Evolutionary conservation across 768 basidiomycete genomes (phyloP).

Genomic region (Clitopilus passeckerianus): DNA sequence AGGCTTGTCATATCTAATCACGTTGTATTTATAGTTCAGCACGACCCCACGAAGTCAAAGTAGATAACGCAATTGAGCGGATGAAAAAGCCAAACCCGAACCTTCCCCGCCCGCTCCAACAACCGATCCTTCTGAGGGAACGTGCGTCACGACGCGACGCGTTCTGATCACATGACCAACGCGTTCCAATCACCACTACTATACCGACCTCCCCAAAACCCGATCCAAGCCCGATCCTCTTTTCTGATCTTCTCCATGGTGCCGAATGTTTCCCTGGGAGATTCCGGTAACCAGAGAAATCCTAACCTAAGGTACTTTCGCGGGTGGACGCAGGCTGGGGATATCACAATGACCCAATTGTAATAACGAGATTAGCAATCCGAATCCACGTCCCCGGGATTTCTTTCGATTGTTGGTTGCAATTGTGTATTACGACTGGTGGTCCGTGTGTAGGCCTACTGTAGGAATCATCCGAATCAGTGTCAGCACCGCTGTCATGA

Average conservation of each 20-base stretch:
- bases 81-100: too few species aligned
- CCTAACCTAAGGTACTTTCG: not conserved
- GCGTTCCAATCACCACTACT: not conserved
- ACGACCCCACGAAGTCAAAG: too few species aligned
- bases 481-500: not conserved
- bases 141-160: not conserved
- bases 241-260: not conserved
- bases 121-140: not conserved
- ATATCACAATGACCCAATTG: not conserved
- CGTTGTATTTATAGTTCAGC: too few species aligned
- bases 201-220: not conserved
- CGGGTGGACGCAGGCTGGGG: not conserved
- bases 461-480: not conserved
- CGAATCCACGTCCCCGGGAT: not conserved
- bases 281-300: not conserved
- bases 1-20: too few species aligned
- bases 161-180: not conserved
- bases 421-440: not conserved
- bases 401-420: not conserved
- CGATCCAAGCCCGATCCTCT: not conserved
- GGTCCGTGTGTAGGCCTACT: not conserved
- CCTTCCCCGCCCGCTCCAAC: not conserved
- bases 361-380: not conserved
- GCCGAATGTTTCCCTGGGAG: not conserved
- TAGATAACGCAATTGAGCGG: too few species aligned